Conservation (phyloP, 140 eudicot species). For the Cichorium intybus region DNA sequence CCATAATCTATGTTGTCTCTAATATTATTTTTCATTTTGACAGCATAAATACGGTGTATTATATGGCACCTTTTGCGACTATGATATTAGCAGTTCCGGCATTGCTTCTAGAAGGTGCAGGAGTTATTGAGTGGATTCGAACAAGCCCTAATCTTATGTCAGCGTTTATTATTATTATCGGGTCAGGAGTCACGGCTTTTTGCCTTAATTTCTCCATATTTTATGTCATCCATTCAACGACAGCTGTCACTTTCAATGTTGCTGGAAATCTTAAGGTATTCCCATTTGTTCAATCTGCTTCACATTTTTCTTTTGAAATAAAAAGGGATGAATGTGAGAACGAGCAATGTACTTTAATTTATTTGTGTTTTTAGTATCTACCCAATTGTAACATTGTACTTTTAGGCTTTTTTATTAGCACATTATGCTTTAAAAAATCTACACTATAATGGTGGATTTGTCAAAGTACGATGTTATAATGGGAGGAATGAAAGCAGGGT, state of each 20-base stretch:
- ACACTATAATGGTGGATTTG: too few species aligned
- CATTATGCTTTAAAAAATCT: too few species aligned
- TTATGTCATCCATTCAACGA: constrained; percentile 94
- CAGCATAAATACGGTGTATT: constrained; percentile 97
- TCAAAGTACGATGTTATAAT: too few species aligned
- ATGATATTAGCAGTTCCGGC: constrained; percentile 90
- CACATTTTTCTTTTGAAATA: neutral
- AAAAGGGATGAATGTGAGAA: neutral
- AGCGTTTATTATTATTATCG: constrained; percentile 67
- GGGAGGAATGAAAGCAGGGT: too few species aligned
- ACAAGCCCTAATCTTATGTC: constrained; percentile 51
- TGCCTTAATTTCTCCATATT: constrained; percentile 97
- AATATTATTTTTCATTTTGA: neutral
- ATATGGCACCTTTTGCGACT: constrained; percentile 99
- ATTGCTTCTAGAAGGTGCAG: constrained; percentile 80
- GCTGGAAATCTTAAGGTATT: constrained; percentile 98
- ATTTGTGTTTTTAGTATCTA: neutral
- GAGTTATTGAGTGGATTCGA: constrained; percentile 67
- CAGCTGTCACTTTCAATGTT: constrained; percentile 98
- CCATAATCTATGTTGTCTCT: neutral
- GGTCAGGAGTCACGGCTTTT: constrained; percentile 91
- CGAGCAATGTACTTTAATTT: neutral
- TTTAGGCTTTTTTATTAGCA: too few species aligned
- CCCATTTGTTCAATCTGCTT: neutral
- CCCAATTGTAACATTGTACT: too few species aligned